Conservation (phyloP, 2,329 filamentous ascomycete genomes). For the Trichoderma simmonsii region DNA sequence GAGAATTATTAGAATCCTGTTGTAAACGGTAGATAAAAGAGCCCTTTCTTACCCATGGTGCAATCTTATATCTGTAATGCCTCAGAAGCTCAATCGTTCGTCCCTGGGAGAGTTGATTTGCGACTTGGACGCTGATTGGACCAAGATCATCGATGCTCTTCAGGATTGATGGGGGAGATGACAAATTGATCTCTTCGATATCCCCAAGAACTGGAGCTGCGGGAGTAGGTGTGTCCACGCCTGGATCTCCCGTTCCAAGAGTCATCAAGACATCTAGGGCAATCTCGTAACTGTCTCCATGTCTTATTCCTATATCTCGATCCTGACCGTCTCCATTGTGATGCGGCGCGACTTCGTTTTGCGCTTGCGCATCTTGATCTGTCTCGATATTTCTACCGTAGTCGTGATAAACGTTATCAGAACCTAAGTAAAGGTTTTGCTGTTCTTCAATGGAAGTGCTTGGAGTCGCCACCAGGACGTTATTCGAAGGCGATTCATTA, state of each 20-base stretch:
- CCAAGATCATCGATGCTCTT: background rate
- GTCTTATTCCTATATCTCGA: background rate
- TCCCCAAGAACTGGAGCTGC: too few relatives aligned
- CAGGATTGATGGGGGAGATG: background rate
- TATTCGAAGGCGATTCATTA: background rate
- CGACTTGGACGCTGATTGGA: background rate
- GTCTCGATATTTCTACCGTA: background rate
- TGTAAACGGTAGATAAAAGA: background rate
- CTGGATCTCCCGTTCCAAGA: background rate
- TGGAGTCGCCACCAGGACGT: background rate
- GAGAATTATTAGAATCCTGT: background rate
- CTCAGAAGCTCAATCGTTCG: background rate
- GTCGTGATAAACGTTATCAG: background rate
- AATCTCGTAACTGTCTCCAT: background rate
- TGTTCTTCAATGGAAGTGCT: background rate
- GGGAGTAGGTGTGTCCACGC: background rate
- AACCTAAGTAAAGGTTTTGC: background rate
- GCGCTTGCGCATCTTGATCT: background rate
- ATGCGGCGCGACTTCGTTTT: background rate
- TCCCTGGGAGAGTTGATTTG: background rate
- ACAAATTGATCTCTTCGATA: background rate
- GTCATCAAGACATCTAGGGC: background rate
- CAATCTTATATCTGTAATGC: slow-evolving; percentile 12
- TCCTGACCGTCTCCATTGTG: background rate
- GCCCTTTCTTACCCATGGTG: background rate